phyloP scores from a whole-genome alignment of 2,329 filamentous ascomycete genomes.

The Plenodomus biglobosus region DNA sequence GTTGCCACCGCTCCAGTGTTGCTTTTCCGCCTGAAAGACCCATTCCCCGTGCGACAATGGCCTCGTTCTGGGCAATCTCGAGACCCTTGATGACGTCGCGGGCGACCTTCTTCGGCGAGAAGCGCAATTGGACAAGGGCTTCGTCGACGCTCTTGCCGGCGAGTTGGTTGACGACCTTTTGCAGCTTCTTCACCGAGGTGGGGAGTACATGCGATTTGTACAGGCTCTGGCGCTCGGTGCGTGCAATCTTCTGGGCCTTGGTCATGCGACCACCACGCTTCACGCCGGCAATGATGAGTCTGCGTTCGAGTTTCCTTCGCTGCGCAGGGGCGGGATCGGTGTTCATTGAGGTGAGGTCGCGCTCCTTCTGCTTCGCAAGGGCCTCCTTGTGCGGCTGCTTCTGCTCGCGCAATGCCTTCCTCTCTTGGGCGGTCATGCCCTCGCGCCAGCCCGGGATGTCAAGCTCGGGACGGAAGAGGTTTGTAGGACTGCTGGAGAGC shows the following conservation, averaged over 20 bases:
- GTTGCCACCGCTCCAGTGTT: slow-evolving; percentile 24
- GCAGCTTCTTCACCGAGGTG: slow-evolving; percentile 90
- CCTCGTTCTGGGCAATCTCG: slow-evolving; percentile 77
- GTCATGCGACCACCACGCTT: slow-evolving; percentile 67
- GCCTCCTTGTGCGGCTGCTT: slow-evolving; percentile 11
- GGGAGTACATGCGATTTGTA: slow-evolving; percentile 72
- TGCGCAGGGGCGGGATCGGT: slow-evolving; percentile 74
- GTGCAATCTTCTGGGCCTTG: slow-evolving; percentile 66
- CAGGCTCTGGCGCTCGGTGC: slow-evolving; percentile 61
- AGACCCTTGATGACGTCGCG: slow-evolving; percentile 77
- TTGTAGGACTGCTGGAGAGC: slow-evolving; percentile 17
- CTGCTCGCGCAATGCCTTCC: slow-evolving; percentile 12
- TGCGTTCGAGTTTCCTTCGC: slow-evolving; percentile 76
- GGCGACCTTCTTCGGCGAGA: slow-evolving; percentile 90
- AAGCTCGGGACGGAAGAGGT: slow-evolving; percentile 29
- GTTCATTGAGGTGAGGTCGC: slow-evolving; percentile 58
- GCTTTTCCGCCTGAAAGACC: slow-evolving; percentile 57
- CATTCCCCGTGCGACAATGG: slow-evolving; percentile 81
- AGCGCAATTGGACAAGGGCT: slow-evolving; percentile 91
- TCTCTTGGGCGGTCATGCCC: slow-evolving; percentile 20
- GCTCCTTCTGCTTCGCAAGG: slow-evolving; percentile 24
- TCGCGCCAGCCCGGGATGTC: slow-evolving; percentile 30
- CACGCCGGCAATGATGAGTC: slow-evolving; percentile 78
- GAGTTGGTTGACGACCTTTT: slow-evolving; percentile 83
- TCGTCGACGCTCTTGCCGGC: slow-evolving; percentile 92